A percentile compares a stretch with the other conserved stretches of the same genome.
Evolutionary conservation across 2,329 filamentous ascomycete species (phyloP).

Genomic region (Aspergillus pseudoglaucus): DNA sequence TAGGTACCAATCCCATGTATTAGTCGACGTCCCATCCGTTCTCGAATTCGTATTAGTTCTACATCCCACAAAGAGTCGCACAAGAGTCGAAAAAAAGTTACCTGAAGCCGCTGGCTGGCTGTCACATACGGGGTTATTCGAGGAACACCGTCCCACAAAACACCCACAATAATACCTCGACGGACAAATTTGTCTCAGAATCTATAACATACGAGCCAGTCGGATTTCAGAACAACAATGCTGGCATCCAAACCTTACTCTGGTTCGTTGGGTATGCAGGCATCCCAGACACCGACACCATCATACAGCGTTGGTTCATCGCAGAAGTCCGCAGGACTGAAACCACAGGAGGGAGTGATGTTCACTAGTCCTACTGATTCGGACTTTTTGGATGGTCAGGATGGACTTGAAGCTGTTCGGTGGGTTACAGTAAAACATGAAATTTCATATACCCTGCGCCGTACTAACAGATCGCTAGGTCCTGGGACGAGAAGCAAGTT

Average conservation of each 20-base stretch:
- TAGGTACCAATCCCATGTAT: slow-evolving; percentile 4
- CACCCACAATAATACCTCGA: background rate
- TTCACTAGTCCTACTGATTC: slow-evolving; percentile 85
- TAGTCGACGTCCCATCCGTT: slow-evolving; percentile 1
- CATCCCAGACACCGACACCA: slow-evolving; percentile 30
- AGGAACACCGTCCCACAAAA: background rate
- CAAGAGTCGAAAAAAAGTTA: background rate
- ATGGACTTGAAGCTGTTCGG: slow-evolving; percentile 68
- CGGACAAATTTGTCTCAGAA: background rate
- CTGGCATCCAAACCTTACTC: slow-evolving; percentile 39
- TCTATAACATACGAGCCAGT: background rate
- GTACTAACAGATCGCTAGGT: slow-evolving; percentile 35
- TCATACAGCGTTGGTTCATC: slow-evolving; percentile 24
- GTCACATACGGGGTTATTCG: background rate
- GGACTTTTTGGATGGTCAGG: slow-evolving; percentile 75
- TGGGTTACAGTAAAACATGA: slow-evolving; percentile 31
- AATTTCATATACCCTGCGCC: background rate
- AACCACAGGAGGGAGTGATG: slow-evolving; percentile 28
- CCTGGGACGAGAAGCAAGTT: slow-evolving; percentile 86
- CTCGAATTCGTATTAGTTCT: background rate
- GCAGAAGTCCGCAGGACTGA: slow-evolving; percentile 23
- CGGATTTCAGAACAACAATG: slow-evolving; percentile 20
- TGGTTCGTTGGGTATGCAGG: slow-evolving; percentile 23
- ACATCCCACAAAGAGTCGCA: background rate
- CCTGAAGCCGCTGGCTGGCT: background rate